These are phyloP conservation scores for Aspergillus indologenus DNA, from an alignment of 495 filamentous ascomycete species.

Conservation along the genomic window DNA sequence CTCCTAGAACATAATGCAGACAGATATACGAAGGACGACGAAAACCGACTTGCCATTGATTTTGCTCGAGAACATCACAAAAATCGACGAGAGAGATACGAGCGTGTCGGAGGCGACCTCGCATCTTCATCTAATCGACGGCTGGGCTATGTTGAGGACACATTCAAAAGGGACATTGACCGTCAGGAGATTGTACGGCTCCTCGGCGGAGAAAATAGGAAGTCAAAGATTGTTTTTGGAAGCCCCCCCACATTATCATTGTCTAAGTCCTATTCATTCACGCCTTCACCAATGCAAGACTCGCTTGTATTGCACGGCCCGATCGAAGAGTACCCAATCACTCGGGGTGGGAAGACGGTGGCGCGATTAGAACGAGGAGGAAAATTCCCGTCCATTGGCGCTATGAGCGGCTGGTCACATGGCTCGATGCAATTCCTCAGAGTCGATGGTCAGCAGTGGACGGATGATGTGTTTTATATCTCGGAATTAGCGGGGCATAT, in stretches of 20 bases:
- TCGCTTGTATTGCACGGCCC: constrained; percentile 8
- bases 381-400: constrained; percentile 5
- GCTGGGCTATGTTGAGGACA: constrained; percentile 10
- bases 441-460: constrained; percentile 12
- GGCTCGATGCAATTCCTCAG: constrained; percentile 2
- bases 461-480: constrained; percentile 14
- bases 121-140: constrained; percentile 1
- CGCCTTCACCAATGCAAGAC: constrained; percentile 6
- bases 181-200: constrained; percentile 15
- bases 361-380: constrained; percentile 12
- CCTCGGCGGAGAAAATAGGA: constrained; percentile 10
- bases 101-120: constrained; percentile 8
- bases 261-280: constrained; percentile 9
- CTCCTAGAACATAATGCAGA: constrained; percentile 11
- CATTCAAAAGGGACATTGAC: constrained; percentile 12
- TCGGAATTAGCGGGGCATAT: constrained; percentile 8
- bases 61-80: constrained; percentile 8
- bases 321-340: constrained; percentile 13
- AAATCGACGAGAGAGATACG: constrained; percentile 15
- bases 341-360: constrained; percentile 8
- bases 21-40: constrained; percentile 7
- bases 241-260: constrained; percentile 4
- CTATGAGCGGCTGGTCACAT: constrained; percentile 15
- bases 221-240: constrained; percentile 13
- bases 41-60: constrained; percentile 14